Evolutionary conservation across 441 rosid species (phyloP), one percentile per base, ranked within the genome.

Genomic region (Adansonia madagascariensis): DNA sequence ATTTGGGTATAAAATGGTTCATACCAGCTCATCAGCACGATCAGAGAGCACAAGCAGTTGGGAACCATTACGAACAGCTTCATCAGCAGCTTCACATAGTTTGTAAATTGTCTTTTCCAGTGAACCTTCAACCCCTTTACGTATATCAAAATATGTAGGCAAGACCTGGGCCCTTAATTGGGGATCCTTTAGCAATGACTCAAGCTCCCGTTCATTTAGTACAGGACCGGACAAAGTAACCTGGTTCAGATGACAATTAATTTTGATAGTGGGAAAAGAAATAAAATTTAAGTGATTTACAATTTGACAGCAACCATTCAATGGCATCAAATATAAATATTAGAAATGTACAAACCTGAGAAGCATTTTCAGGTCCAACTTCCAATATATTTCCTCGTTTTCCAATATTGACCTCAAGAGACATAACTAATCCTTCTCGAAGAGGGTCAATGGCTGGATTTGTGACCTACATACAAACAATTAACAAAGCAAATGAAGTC

Each of bases 381-480:
- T 89, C 99, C 85, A 96, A 82, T 75, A 96, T 92, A 81, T 96
- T 96, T 81, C 98, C 81, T 82, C 99, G 92, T 89, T 91, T 94
- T 64, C 99, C 99, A 76, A 96, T 86, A 78, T 91, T 96, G 77
- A 96, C 89, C 85, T 96, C 98, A 78, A 96, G 98, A 77, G 99
- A 96, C 99, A 96, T 94, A 79, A 96, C 99, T 77, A 96, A 84
- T 60, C 99, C 98, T 87, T 96, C 99, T 81, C 99, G 89, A 24
- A 96, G 93, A 55, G 99, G 99, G 71, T 96, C 99, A 80, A 96
- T 96, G 82, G 99, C 98, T 56, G 99, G 99, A 85, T 96, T 96
- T 77, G 99, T 96, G 59, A 96, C 99, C 98, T 96, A 87, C 67
- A 76, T 68, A 70, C 59, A 79, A 73, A 69, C 46, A 77, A 5